Evolutionary conservation across 2,329 filamentous ascomycete genomes (phyloP), one percentile per base, ranked within the genome.

Genomic region (Trichothecium sympodiale): DNA sequence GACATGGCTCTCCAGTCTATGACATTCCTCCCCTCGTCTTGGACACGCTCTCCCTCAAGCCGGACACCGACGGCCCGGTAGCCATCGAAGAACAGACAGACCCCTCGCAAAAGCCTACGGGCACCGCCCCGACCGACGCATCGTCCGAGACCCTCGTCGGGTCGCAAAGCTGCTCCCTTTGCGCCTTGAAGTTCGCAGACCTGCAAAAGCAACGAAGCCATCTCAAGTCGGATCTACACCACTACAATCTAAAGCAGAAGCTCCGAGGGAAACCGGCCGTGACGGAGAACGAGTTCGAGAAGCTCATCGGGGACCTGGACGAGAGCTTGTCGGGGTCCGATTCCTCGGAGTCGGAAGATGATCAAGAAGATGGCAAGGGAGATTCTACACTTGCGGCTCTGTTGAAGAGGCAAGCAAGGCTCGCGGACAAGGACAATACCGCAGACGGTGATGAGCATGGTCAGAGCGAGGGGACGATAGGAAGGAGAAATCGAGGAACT

Each of bases 171-270:
- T 98, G 91, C 55, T 77, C 80, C 1, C 68, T 96, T 4, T 98
- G 91, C 59, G 67, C 70, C 28, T 68, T 87, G 27, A 65, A 71
- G 5, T 94, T 93, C 49, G 52, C 68, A 23, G 80, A 70, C 8
- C 69, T 94, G 7, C 69, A 77, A 41, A 89, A 96, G 42, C 89
- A 96, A 54, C 75, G 85, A 41, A 72, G 76, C 40, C 91, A 98
- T 59, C 77, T 85, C 39, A 83, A 84, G 49, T 94, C 89, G 8
- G 91, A 98, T 51, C 69, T 93, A 33, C 91, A 98, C 56, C 74
- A 81, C 44, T 98, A 95, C 62, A 98, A 98, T 54, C 62, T 96
- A 41, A 96, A 94, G 60, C 83, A 89, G 54, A 94, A 85, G 63
- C 63, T 94, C 38, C 77, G 85, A 32, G 84, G 84, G 0, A 68